Base-by-base conservation (phyloP, 2,329 filamentous ascomycete genomes). In the Aspergillus felis region DNA sequence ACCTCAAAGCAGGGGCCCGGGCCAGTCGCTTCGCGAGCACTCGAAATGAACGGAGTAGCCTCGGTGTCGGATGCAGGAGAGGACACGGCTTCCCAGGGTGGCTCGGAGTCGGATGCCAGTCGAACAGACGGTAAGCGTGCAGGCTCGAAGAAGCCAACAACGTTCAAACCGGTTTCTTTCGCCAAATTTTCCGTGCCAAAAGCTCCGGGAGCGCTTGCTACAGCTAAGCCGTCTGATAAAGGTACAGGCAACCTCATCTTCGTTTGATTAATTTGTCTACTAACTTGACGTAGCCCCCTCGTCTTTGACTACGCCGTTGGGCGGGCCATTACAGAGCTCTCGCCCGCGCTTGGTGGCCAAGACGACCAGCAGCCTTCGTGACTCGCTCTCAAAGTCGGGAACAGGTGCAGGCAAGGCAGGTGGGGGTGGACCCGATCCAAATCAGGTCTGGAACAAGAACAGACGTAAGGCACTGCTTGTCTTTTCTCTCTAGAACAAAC, bases 391-490 rank as follows among this genome's bases (percentile, higher is more conserved):
- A 41, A 83, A 82, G 57, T 64, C 78, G 25, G 75, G 76, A 51
- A 72, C 81, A 56, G 73, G 68, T 55, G 74, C 75, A 55, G 76
- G 75, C 50, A 75, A 76, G 58, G 76, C 77, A 57, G 78, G 79
- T 54, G 72, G 72, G 60, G 72, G 73, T 62, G 83, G 82, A n/a
- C 84, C 85, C 51, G 84, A 87, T 73, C 83, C 83, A n/a, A 86
- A 80, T 71, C 85, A 86, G 72, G 85, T 88, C 52, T 88, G 85
- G 85, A 88, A 88, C 68, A 87, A 86, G 74, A 88, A 87, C 68
- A 79, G 84, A 74, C 84, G 84, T 79, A 78, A 66, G 78, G 65
- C 35, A 55, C 29, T 28, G 54, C 48, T 29, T 22, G 38, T 42
- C 9, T 17, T 17, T n/a, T 46, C 10, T 4, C 42, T 25, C 42